phyloP scores from a whole-genome alignment of 495 filamentous ascomycete genomes.

The Podospora pseudopauciseta region DNA sequence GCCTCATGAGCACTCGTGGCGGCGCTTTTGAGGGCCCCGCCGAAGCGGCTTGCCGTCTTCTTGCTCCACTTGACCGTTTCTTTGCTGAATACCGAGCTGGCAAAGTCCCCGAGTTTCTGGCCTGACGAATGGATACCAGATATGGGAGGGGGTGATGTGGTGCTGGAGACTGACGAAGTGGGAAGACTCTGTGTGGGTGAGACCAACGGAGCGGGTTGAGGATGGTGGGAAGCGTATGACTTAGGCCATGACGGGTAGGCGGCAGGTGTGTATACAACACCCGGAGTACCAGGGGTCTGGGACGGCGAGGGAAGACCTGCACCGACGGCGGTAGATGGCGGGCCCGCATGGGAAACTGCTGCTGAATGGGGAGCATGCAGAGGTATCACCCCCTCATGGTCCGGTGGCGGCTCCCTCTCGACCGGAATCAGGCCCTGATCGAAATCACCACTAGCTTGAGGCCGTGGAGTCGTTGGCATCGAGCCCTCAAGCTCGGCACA shows the following conservation, averaged over 20 bases:
- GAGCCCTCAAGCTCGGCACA: neutral
- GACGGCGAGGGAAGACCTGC: neutral
- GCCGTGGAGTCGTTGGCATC: neutral
- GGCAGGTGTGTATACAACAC: neutral
- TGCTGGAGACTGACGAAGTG: neutral
- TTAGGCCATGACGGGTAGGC: neutral
- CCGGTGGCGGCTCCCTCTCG: neutral
- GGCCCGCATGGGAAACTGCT: neutral
- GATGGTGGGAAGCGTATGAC: neutral
- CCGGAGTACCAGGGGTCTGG: neutral
- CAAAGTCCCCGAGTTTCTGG: slow-evolving; percentile 21
- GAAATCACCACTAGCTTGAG: neutral
- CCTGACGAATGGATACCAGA: slow-evolving; percentile 3
- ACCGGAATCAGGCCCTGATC: slow-evolving; percentile 2
- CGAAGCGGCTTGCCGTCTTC: slow-evolving; percentile 26
- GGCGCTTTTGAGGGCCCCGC: slow-evolving; percentile 24
- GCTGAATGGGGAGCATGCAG: neutral
- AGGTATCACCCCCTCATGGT: slow-evolving; percentile 1
- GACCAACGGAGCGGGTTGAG: neutral
- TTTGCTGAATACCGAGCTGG: slow-evolving; percentile 29
- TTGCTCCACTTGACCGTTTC: slow-evolving; percentile 31
- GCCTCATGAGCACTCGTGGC: slow-evolving; percentile 18
- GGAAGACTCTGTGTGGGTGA: slow-evolving; percentile 4
- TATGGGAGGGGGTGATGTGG: neutral
- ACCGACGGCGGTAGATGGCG: neutral